Conservation (phyloP, 345 rosid genomes). For the Citrus reticulata region DNA sequence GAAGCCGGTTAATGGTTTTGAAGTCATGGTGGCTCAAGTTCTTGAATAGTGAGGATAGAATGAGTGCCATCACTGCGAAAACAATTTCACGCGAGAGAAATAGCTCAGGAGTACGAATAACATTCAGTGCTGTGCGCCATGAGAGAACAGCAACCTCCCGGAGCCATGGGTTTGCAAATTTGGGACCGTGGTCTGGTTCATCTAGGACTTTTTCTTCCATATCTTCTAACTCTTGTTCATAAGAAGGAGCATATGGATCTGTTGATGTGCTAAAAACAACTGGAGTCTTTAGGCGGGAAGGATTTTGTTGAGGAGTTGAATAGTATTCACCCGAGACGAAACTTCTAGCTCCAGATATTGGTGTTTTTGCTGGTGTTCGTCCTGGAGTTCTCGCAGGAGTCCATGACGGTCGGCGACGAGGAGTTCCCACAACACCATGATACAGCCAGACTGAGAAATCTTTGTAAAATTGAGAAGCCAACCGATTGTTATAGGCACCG, state of each 20-base stretch:
- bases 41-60: slow-evolving; percentile 54
- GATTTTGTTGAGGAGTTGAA: slow-evolving; percentile 27
- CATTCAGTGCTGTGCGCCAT: slow-evolving; percentile 48
- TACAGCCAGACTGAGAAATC: slow-evolving; percentile 64
- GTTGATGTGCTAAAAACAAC: slow-evolving; percentile 18
- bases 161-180: slow-evolving; percentile 64
- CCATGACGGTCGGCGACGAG: slow-evolving; percentile 55
- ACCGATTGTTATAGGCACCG: slow-evolving; percentile 31
- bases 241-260: slow-evolving; percentile 28
- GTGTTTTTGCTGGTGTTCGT: slow-evolving; percentile 36
- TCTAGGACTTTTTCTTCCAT: slow-evolving; percentile 40
- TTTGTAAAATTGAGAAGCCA: slow-evolving; percentile 66
- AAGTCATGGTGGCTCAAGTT: slow-evolving; percentile 22
- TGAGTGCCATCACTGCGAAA: slow-evolving; percentile 55
- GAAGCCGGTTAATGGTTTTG: slow-evolving; percentile 40
- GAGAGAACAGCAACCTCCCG: slow-evolving; percentile 54
- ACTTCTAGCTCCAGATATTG: slow-evolving; percentile 25
- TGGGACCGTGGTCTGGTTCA: slow-evolving; percentile 39
- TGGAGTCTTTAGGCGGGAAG: slow-evolving; percentile 30
- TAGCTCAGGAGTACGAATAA: slow-evolving; percentile 57
- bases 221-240: slow-evolving; percentile 34
- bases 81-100: slow-evolving; percentile 58
- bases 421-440: slow-evolving; percentile 47
- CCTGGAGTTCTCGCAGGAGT: slow-evolving; percentile 56
- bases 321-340: slow-evolving; percentile 22